Conservation (phyloP, 495 filamentous ascomycete species). For the Massariosphaeria phaeospora region DNA sequence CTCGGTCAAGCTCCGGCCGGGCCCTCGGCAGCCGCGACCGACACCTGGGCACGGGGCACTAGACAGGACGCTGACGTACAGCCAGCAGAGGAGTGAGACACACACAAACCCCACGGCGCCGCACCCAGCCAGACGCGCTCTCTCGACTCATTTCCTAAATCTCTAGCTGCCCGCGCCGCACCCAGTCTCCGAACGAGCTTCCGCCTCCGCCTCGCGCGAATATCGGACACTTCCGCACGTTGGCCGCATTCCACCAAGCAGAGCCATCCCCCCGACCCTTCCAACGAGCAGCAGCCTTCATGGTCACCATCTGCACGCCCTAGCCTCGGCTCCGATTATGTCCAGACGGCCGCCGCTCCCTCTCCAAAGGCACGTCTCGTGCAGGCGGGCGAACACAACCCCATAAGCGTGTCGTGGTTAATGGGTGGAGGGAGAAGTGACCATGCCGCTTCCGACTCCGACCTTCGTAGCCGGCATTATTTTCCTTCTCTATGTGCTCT, state of each 20-base stretch:
- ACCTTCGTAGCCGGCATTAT: conserved; percentile 80
- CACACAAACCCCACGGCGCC: too few species aligned
- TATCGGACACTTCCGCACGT: not conserved
- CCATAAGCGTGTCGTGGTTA: conserved; percentile 4
- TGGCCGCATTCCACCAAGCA: not conserved
- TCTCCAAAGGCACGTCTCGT: conserved; percentile 1
- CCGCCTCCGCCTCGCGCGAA: not conserved
- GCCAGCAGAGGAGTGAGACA: too few species aligned
- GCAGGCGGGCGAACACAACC: not conserved
- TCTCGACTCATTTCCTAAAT: too few species aligned
- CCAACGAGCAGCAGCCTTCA: not conserved
- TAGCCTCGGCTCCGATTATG: not conserved
- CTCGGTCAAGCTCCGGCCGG: too few species aligned
- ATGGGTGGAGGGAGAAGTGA: conserved; percentile 25
- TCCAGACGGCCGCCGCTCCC: conserved; percentile 1
- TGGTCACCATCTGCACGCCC: not conserved
- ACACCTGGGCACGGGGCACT: too few species aligned
- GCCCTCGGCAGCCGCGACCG: too few species aligned
- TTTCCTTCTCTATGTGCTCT: conserved; percentile 80
- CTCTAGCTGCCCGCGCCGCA: too few species aligned
- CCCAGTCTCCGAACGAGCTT: too few species aligned
- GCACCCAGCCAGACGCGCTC: too few species aligned
- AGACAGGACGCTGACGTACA: too few species aligned
- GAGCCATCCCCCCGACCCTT: not conserved
- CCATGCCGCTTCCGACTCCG: conserved; percentile 58